Evolutionary conservation across 139 green algal genomes (phyloP), one percentile per base, ranked within the genome.

Genomic region (Marvania coccoides): DNA sequence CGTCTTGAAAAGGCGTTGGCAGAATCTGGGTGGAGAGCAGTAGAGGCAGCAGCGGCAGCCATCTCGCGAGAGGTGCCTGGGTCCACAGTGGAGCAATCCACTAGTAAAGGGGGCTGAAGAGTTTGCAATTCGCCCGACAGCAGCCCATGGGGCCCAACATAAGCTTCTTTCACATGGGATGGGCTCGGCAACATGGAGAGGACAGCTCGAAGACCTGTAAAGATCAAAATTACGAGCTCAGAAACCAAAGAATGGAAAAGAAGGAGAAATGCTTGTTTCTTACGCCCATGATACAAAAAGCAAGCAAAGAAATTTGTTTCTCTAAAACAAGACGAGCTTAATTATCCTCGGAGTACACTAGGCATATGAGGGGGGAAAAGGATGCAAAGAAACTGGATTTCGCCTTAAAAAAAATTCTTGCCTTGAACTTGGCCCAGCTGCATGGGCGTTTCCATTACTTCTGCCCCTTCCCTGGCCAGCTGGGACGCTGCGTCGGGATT

Each of bases 81-180:
- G 47, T 86, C 77, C 2, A 87, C 79, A 23, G 81, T 88, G 55
- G 65, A 80, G 29, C 42, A 76, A 51, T 88, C 81, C 9, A 88
- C 72, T 2, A 88, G 61, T 36, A 88, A 33, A 40, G 56, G 38
- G 6, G 69, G 61, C 23, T 65, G 69, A 19, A 76, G 51, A 31
- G 31, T 2, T 13, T 34, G 6, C 1, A 35, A n/a, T 19, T 39
- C 42, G 4, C 46, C 12, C 0, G 24, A 42, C 6, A 76, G 48
- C 31, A 76, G 37, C 29, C 69, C 69, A 2, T 71, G 24, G 13
- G 38, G 7, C 13, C 69, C 69, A 5, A 76, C 36, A 63, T 76
- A 76, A 2, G 69, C 61, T 28, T 72, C 54, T 2, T 24, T 26
- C 14, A 23, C 51, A 13, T 33, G 3, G 24, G 63, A 33, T 5